A percentile compares a stretch with the other conserved stretches of the same genome.
phyloP scores from a whole-genome alignment of 2,329 filamentous ascomycete genomes.

The Leptographium wingfieldii region DNA sequence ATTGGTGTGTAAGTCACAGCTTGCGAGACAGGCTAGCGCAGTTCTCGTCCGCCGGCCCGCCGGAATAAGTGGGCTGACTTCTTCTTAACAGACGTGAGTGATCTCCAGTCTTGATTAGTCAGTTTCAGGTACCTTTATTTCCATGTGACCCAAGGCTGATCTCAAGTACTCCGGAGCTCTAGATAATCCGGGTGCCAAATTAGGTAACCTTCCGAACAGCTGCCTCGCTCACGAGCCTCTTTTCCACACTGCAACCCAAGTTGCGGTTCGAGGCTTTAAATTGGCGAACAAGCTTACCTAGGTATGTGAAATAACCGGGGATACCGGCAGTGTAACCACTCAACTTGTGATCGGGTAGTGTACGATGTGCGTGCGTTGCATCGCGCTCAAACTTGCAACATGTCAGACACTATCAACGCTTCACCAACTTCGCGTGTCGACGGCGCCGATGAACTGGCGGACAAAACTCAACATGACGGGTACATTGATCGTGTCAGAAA shows the following conservation, averaged over 20 bases:
- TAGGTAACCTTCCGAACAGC: no score
- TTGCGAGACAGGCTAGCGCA: background rate
- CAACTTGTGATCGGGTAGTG: background rate
- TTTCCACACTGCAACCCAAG: background rate
- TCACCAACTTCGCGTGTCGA: background rate
- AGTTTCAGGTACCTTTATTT: no score
- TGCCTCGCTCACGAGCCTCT: no score
- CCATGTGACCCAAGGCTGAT: no score
- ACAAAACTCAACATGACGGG: background rate
- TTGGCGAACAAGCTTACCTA: background rate
- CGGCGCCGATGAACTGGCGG: background rate
- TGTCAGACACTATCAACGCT: background rate
- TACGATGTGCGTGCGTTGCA: background rate
- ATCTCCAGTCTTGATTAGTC: background rate
- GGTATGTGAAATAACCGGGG: background rate
- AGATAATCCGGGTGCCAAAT: no score
- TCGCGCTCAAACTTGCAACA: background rate
- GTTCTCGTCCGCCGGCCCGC: background rate
- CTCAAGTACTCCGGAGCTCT: no score
- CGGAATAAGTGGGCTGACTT: background rate
- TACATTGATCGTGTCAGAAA: background rate
- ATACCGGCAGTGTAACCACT: background rate
- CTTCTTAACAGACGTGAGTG: background rate
- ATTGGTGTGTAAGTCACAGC: background rate
- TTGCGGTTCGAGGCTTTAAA: background rate